Evolutionary conservation across 2,329 filamentous ascomycete genomes (phyloP).

Genomic region (Aspergillus ochraceus): DNA sequence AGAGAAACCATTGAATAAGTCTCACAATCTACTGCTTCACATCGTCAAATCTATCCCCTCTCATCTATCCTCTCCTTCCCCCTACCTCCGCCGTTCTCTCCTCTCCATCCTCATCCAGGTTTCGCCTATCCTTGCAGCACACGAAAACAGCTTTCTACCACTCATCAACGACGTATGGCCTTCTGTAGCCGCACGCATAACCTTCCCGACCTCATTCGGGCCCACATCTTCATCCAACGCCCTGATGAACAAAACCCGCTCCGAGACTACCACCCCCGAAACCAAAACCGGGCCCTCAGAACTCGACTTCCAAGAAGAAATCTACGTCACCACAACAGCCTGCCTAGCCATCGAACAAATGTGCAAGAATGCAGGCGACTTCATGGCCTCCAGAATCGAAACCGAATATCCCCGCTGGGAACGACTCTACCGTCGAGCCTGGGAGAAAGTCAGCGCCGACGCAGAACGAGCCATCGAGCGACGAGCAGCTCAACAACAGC

Average conservation of each 20-base stretch:
- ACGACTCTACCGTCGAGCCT: constrained; percentile 40
- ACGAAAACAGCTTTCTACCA: constrained; percentile 83
- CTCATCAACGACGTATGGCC: constrained; percentile 91
- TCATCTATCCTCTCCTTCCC: constrained; percentile 82
- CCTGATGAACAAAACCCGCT: constrained; percentile 19
- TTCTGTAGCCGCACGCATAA: constrained; percentile 55
- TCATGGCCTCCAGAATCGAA: constrained; percentile 74
- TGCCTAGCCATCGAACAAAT: constrained; percentile 68
- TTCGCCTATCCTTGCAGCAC: constrained; percentile 67
- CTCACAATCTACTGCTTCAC: constrained; percentile 76
- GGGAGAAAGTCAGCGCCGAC: constrained; percentile 38
- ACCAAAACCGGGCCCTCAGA: constrained; percentile 26
- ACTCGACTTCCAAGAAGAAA: constrained; percentile 38
- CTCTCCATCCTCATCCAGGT: constrained; percentile 74
- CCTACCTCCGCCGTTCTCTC: constrained; percentile 74
- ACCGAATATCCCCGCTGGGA: constrained; percentile 59
- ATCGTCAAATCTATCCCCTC: constrained; percentile 85
- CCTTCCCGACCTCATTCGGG: constrained; percentile 52
- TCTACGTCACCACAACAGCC: constrained; percentile 64
- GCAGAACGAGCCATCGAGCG: constrained; percentile 37
- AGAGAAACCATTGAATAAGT: constrained; percentile 68
- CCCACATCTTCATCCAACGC: constrained; percentile 48
- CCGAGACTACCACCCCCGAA: constrained; percentile 42
- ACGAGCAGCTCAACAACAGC: constrained; percentile 20
- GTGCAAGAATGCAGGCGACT: constrained; percentile 73